Base-by-base conservation (phyloP, 108 stramenopile genomes). In the Cyclotella kingstonii region DNA sequence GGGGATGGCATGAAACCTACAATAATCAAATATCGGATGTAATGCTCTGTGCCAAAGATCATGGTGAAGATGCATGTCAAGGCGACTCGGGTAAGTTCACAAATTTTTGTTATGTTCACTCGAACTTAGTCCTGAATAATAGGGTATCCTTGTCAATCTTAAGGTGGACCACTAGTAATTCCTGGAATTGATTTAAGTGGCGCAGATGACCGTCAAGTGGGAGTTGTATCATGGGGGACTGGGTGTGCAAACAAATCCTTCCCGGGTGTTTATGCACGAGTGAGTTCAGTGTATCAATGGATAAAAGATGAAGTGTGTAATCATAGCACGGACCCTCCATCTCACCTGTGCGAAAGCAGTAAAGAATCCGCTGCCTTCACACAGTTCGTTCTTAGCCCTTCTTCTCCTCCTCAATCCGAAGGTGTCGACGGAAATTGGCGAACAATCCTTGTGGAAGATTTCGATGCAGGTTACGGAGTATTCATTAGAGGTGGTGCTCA, bases 41-140 rank as follows among this genome's bases (percentile, higher is more conserved):
- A 9, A 67, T 67, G 79, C 38, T 84, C 21, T 84, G 82, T 46
- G 76, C 82, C 9, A 66, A 63, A 18, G 58, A 61, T 21, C 7
- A 47, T 10, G 69, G 70, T 10, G 57, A 74, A 35, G 84, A 81
- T 47, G 55, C 75, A 0, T 84, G 84, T 38, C 81, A 84, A 51
- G 84, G 84, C 8, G 84, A 81, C 26, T 69, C 67, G 2, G 84
- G 49, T 51, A 30, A 30, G 45, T 22, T n/a, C n/a, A 8, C 19
- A 18, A n/a, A 19, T 7, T 46, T 22, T 3, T 46, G 14, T 14
- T 4, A 4, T 22, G 2, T 46, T 19, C 23, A 22, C 21, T 46
- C 45, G 17, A 22, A 18, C 23, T 2, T 18, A 2, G 17, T 22
- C 9, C 45, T 46, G n/a, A n/a, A n/a, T n/a, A n/a, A n/a, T n/a